A percentile compares a stretch with the other conserved stretches of the same genome.
These are phyloP conservation scores for Iberis pinnata DNA, from an alignment of 345 rosid species.

Conservation along the genomic window DNA sequence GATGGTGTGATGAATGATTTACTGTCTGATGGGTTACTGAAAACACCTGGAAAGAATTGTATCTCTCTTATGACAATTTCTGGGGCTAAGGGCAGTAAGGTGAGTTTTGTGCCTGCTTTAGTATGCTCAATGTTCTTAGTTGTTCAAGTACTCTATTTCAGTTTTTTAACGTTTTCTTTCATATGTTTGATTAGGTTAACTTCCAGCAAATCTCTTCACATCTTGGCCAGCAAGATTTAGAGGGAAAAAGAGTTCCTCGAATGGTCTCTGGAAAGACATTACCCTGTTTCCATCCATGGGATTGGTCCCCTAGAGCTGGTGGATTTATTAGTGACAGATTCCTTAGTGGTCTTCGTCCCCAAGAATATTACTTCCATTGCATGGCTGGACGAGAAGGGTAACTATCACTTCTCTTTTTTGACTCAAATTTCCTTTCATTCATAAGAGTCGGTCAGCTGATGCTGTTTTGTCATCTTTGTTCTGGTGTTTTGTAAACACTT, in stretches of 20 bases:
- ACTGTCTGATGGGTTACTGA: conserved; percentile 74
- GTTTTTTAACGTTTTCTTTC: conserved; percentile 7
- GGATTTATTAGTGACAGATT: conserved; percentile 94
- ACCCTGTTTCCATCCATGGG: conserved; percentile 95
- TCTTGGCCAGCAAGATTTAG: conserved; percentile 97
- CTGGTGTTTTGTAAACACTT: conserved; percentile 4
- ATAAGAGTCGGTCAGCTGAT: not conserved
- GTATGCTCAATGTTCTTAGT: not conserved
- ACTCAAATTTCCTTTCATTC: not conserved
- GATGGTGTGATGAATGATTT: conserved; percentile 57
- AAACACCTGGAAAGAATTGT: conserved; percentile 77
- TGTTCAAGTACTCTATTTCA: too few species aligned
- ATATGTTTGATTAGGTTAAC: conserved; percentile 62
- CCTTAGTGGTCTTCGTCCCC: conserved; percentile 98
- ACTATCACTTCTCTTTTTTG: conserved; percentile 3
- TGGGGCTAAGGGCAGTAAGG: conserved; percentile 99
- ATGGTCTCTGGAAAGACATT: conserved; percentile 99
- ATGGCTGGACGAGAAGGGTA: conserved; percentile 99
- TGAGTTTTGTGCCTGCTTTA: conserved; percentile 31
- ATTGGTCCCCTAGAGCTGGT: conserved; percentile 95
- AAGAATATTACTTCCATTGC: conserved; percentile 98
- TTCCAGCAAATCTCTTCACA: conserved; percentile 96
- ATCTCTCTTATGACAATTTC: conserved; percentile 95
- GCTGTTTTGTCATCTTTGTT: conserved; percentile 5
- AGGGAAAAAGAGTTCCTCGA: conserved; percentile 95